phyloP scores from a whole-genome alignment of 2,329 filamentous ascomycete genomes.

The Madurella mycetomatis region DNA sequence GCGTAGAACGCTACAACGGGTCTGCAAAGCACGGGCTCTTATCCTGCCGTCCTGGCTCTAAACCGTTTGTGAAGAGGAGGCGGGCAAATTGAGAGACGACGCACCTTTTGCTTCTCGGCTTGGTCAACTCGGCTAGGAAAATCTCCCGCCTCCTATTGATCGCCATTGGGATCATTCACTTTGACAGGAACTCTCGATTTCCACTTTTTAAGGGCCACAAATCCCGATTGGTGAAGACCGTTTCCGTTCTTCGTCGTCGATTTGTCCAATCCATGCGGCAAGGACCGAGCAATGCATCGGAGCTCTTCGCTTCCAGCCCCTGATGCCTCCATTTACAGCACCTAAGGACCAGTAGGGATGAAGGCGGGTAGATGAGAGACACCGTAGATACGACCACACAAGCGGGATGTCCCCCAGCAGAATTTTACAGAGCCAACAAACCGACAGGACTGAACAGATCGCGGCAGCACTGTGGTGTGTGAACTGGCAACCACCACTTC shows the following conservation, averaged over 20 bases:
- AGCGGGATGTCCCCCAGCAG: neutral
- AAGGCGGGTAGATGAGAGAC: neutral
- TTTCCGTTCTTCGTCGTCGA: neutral
- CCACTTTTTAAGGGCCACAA: neutral
- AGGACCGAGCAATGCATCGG: constrained; percentile 20
- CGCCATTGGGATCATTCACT: no score
- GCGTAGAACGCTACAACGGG: no score
- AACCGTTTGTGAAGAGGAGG: no score
- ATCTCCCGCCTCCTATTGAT: no score
- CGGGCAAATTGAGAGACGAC: no score
- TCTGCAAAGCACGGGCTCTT: no score
- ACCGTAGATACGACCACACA: neutral
- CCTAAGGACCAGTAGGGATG: neutral
- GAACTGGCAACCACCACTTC: neutral
- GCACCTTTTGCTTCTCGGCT: no score
- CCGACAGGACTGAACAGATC: neutral
- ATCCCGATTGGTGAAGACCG: constrained; percentile 3
- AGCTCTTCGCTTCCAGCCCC: constrained; percentile 15
- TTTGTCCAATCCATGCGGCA: constrained; percentile 2
- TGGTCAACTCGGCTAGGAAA: no score
- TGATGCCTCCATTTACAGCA: neutral
- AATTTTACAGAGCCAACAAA: neutral
- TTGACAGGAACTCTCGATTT: no score
- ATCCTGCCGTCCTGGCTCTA: neutral
- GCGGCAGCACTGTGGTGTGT: neutral